A percentile compares a stretch with the other conserved stretches of the same genome.
Evolutionary conservation across 768 basidiomycete genomes (phyloP).

Genomic region (Psilocybe subaeruginosa): DNA sequence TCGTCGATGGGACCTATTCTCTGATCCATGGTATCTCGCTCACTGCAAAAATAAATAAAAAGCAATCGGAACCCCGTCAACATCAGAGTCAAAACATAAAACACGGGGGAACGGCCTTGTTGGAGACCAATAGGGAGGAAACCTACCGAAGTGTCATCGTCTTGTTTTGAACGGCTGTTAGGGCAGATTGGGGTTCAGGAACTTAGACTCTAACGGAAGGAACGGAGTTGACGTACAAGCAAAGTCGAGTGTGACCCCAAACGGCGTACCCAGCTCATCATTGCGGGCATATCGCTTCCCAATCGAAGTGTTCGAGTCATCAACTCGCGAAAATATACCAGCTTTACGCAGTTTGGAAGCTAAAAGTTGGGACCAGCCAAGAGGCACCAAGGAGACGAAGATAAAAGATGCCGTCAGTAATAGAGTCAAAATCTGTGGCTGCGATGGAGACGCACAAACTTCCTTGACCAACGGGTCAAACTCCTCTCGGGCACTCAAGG

Average conservation of each 20-base stretch:
- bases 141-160: conserved; percentile 93
- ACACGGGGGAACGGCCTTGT: conserved; percentile 9
- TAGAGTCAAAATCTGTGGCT: background rate
- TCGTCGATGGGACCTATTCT: conserved; percentile 90
- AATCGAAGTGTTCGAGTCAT: conserved; percentile 94
- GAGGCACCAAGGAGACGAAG: background rate
- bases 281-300: conserved; percentile 98
- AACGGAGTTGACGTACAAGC: conserved; percentile 51
- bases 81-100: conserved; percentile 7
- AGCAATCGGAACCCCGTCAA: background rate
- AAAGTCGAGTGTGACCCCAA: conserved; percentile 95
- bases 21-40: conserved; percentile 94
- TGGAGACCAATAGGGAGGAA: conserved; percentile 3
- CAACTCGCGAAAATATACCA: conserved; percentile 91
- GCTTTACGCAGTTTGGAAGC: conserved; percentile 86
- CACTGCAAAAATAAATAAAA: conserved; percentile 48
- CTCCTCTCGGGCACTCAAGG: conserved; percentile 83
- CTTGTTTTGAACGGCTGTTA: conserved; percentile 81
- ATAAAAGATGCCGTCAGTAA: background rate
- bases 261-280: conserved; percentile 98
- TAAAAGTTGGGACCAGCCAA: conserved; percentile 30
- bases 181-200: conserved; percentile 4
- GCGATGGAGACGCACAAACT: conserved; percentile 72
- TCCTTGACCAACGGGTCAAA: conserved; percentile 85
- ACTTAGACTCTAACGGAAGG: background rate